Evolutionary conservation across 106 monocot genomes (phyloP), one percentile per base, ranked within the genome.

Genomic region (Allium fistulosum): DNA sequence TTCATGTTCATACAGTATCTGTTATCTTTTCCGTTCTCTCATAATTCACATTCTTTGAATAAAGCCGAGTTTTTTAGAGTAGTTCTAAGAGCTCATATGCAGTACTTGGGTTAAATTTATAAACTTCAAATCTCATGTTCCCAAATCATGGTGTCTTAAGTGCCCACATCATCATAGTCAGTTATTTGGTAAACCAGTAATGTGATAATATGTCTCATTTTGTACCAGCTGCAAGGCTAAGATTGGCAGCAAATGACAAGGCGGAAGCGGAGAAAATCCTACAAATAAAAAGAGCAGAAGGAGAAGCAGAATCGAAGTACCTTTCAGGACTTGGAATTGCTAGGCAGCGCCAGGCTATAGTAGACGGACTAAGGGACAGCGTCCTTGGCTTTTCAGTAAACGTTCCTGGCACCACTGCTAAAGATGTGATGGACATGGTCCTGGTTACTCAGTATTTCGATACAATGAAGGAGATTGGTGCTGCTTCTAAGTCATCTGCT

Each of bases 401-500:
- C 59, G 83, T 87, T 8, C 83, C 82, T 5, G 86, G 86, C n/a
- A 86, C 82, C 8, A 79, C 82, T 1, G 78, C 86, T 4, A 82
- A 86, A 79, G 82, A 86, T 68, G 81, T 85, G 8, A 78, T 85
- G 85, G 85, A 85, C 75, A 79, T 85, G 81, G 81, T 85, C n/a
- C 53, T 86, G n/a, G 72, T 86, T 8, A 86, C 85, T 4, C 82
- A 82, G 60, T 86, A 82, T 67, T 86, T 86, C 14, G 82, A 87
- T 59, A 82, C 86, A 6, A 87, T 87, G 79, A 87, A 79, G 58
- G 86, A 87, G 66, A 87, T 87, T 26, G 82, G 82, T 8, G 82
- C 86, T 11, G 46, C 73, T 9, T 87, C 82, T 49, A 87, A 87
- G 59, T 71, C 79, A 17, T 77, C 75, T 0, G 51, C 83, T 14